Evolutionary conservation across 2,329 filamentous ascomycete genomes (phyloP).

Genomic region (Talaromyces verruculosus): DNA sequence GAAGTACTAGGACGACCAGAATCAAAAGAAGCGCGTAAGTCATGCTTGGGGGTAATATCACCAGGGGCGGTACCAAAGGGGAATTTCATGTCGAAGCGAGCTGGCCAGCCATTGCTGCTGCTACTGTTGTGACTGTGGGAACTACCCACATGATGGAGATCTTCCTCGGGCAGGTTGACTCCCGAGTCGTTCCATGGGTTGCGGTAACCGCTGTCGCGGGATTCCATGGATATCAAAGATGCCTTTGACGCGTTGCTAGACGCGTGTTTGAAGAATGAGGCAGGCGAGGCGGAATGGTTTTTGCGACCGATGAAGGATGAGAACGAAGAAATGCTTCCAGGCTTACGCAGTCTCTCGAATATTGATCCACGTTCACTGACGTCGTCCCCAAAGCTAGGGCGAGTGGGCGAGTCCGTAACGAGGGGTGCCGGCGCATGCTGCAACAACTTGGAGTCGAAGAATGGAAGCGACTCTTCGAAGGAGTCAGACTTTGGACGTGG

Average conservation of each 20-base stretch:
- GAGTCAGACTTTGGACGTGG: constrained; percentile 98
- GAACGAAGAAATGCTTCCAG: constrained; percentile 89
- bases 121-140: constrained; percentile 65
- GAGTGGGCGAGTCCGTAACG: constrained; percentile 83
- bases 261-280: constrained; percentile 88
- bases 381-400: constrained; percentile 78
- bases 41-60: constrained; percentile 80
- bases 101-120: constrained; percentile 56
- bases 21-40: constrained; percentile 80
- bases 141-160: constrained; percentile 55
- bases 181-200: constrained; percentile 98
- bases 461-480: constrained; percentile 94
- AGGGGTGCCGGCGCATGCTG: constrained; percentile 84
- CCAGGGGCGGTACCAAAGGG: constrained; percentile 65
- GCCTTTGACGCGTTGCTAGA: constrained; percentile 89
- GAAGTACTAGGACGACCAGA: constrained; percentile 91
- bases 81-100: constrained; percentile 63
- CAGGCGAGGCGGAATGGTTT: constrained; percentile 84
- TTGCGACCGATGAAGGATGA: constrained; percentile 96
- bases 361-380: constrained; percentile 76
- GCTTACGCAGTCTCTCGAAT: constrained; percentile 91
- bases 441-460: constrained; percentile 94
- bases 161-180: constrained; percentile 88
- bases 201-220: constrained; percentile 88
- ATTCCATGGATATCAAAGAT: constrained; percentile 93